A percentile compares a stretch with the other conserved stretches of the same genome.
These are phyloP conservation scores for Croton laevigatus DNA, from an alignment of 441 rosid genomes.

Conservation along the genomic window DNA sequence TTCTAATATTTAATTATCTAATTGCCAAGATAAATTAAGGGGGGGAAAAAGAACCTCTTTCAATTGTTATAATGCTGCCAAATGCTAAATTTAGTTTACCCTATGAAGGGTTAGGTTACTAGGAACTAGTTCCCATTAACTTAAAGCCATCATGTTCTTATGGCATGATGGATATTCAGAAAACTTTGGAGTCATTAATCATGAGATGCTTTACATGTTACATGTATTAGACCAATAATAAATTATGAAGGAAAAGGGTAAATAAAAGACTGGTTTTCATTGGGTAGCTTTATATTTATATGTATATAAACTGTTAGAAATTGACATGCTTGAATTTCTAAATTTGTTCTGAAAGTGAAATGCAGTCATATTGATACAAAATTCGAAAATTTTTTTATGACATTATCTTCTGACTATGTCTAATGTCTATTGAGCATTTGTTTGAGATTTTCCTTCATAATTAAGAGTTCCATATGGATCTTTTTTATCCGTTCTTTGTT, in stretches of 20 bases:
- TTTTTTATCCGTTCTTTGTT: neutral
- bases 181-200: neutral
- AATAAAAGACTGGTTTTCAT: neutral
- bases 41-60: neutral
- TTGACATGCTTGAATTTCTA: neutral
- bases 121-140: neutral
- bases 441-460: neutral
- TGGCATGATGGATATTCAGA: neutral
- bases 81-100: neutral
- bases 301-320: neutral
- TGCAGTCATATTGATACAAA: too few species aligned
- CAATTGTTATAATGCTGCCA: constrained; percentile 13
- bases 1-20: neutral
- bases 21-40: neutral
- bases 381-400: too few species aligned
- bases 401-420: too few species aligned
- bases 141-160: neutral
- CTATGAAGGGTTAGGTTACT: neutral
- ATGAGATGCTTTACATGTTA: neutral
- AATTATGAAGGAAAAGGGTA: neutral
- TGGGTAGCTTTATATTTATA: too few species aligned
- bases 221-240: neutral
- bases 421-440: neutral
- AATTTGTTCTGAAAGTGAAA: too few species aligned
- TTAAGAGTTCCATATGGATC: neutral